These are phyloP conservation scores for Didymellaceae sp. DNA, from an alignment of 2,329 filamentous ascomycete genomes.

Conservation along the genomic window DNA sequence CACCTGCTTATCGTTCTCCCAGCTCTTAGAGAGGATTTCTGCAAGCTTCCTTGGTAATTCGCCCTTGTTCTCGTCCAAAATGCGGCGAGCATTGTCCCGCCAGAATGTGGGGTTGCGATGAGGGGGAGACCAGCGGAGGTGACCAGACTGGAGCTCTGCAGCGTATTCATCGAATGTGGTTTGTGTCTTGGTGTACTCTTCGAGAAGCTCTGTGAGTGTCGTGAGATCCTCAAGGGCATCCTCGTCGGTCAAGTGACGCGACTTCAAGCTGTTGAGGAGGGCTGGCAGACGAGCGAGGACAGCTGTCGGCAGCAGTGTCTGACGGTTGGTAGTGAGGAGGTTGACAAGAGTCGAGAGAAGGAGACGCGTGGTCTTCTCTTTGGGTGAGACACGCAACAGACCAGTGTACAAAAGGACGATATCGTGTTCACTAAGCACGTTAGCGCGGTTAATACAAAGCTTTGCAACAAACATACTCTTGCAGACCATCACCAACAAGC, in stretches of 20 bases:
- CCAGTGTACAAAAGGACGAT: conserved; percentile 91
- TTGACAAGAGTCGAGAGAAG: conserved; percentile 89
- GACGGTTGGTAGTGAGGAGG: conserved; percentile 77
- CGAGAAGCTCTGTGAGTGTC: conserved; percentile 67
- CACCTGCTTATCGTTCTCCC: conserved; percentile 86
- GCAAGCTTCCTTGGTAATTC: conserved; percentile 79
- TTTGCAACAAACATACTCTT: conserved; percentile 68
- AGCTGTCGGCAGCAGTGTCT: conserved; percentile 76
- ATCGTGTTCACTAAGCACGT: conserved; percentile 78
- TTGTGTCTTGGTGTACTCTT: conserved; percentile 79
- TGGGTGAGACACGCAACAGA: conserved; percentile 87
- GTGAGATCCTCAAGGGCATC: conserved; percentile 61
- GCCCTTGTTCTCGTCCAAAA: conserved; percentile 82
- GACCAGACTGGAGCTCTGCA: conserved; percentile 82
- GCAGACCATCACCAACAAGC: conserved; percentile 76
- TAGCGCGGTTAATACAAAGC: conserved; percentile 15
- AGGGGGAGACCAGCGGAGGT: conserved; percentile 90
- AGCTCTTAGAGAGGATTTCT: conserved; percentile 81
- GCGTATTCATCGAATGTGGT: conserved; percentile 74
- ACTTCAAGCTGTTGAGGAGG: conserved; percentile 64
- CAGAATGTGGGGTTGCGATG: conserved; percentile 88
- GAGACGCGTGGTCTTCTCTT: conserved; percentile 95
- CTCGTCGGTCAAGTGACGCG: conserved; percentile 58
- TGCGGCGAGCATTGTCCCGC: conserved; percentile 87
- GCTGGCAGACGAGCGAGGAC: conserved; percentile 81